These are phyloP conservation scores for Trichophyton benhamiae DNA, from an alignment of 2,329 filamentous ascomycete species.

Conservation along the genomic window DNA sequence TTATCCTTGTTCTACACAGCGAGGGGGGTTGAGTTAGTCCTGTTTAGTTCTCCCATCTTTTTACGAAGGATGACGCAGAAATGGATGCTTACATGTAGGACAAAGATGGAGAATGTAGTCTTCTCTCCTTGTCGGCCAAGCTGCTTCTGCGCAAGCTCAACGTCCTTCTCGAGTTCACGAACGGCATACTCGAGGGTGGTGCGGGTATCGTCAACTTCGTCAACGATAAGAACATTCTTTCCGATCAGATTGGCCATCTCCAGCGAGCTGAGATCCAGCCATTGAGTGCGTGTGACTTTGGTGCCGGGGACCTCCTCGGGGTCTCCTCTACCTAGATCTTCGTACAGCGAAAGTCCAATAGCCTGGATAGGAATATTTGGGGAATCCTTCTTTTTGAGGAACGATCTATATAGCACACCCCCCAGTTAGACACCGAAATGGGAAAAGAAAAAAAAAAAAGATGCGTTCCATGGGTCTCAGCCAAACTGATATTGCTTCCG, in stretches of 20 bases:
- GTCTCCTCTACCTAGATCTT: slow-evolving; percentile 55
- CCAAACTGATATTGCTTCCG: neutral
- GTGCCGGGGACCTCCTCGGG: slow-evolving; percentile 70
- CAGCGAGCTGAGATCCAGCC: slow-evolving; percentile 79
- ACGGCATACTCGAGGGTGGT: slow-evolving; percentile 92
- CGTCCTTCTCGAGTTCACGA: slow-evolving; percentile 86
- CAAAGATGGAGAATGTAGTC: slow-evolving; percentile 89
- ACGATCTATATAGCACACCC: slow-evolving; percentile 46
- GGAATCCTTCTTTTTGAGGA: slow-evolving; percentile 75
- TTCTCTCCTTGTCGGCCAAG: slow-evolving; percentile 56
- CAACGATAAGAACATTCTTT: slow-evolving; percentile 83
- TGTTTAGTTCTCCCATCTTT: neutral
- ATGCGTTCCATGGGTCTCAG: neutral
- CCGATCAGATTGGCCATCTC: slow-evolving; percentile 82
- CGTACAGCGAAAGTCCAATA: slow-evolving; percentile 94
- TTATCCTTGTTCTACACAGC: slow-evolving; percentile 80
- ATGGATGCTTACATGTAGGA: slow-evolving; percentile 63
- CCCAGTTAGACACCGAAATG: neutral
- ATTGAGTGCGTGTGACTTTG: slow-evolving; percentile 94
- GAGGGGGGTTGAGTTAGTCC: neutral
- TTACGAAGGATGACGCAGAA: neutral
- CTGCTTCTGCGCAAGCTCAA: slow-evolving; percentile 64
- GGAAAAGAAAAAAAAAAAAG: neutral
- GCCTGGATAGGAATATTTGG: slow-evolving; percentile 99
- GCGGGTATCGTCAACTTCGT: slow-evolving; percentile 90